Base-by-base conservation (phyloP, 257 asterid genomes). In the Lithospermum erythrorhizon region DNA sequence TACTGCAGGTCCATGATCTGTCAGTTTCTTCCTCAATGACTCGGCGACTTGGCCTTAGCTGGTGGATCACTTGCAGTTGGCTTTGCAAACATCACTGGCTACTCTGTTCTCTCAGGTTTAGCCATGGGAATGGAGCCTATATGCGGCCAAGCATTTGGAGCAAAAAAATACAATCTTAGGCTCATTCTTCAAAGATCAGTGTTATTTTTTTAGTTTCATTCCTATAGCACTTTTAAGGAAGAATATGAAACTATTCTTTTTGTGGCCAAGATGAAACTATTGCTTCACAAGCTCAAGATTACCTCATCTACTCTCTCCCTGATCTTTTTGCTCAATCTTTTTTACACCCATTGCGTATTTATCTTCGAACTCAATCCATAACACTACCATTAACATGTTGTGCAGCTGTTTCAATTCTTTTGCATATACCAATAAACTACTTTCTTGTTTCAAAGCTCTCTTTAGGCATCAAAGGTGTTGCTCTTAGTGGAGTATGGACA, bases 91-190 rank as follows among this genome's bases (percentile, higher is more conserved):
- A 72, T 72, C 10, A 72, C 76, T 2, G 72, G 76, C 1, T 72
- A 72, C 41, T 72, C 72, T 0, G 63, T 72, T 18, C 72, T 72
- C 20, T 72, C 76, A 2, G 73, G 76, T 17, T 57, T 72, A 62
- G 70, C 78, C 67, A 68, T 68, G 73, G 78, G 78, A 24, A 73
- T 73, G 74, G 78, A 73, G 23, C 78, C 78, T 2, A 68, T 73
- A 21, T 73, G 74, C 32, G 73, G 70, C 20, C 78, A 73, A 64
- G 73, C 78, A 47, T 73, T 73, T 59, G 78, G 78, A 30, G 74
- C 78, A 23, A 68, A 64, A 61, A 73, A 21, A 18, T 59, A 73
- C 25, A 59, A 54, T 1, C 67, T 73, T 73, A 19, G 74, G 73
- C 53, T 41, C 68, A 15, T 27, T 25, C 64, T 72, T 41, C 73